These are phyloP conservation scores for Brassica incana DNA, from an alignment of 345 rosid genomes.

Conservation along the genomic window DNA sequence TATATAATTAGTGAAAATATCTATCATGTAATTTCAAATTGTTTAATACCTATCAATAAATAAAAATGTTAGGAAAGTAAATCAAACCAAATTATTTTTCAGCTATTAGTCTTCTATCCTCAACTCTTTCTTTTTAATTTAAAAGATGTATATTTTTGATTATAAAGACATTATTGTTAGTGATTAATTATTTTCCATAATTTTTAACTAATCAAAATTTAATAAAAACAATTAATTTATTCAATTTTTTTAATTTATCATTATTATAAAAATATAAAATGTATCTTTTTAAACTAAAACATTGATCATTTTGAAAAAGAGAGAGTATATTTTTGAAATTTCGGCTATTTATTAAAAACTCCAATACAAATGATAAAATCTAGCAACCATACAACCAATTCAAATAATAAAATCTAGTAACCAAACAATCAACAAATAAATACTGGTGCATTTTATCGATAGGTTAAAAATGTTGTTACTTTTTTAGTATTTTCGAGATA, in stretches of 20 bases:
- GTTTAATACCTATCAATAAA: background rate
- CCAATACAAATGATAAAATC: background rate
- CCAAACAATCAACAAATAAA: background rate
- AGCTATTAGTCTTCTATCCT: background rate
- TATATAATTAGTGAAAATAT: background rate
- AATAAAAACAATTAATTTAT: too few species aligned
- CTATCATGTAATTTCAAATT: background rate
- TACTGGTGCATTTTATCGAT: background rate
- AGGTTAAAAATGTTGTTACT: background rate
- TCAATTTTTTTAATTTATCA: background rate
- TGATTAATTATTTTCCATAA: too few species aligned
- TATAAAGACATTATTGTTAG: background rate
- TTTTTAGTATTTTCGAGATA: background rate
- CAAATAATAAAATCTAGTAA: too few species aligned
- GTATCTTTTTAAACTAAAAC: too few species aligned
- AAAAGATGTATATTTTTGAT: background rate
- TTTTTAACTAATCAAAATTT: too few species aligned
- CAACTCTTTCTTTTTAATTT: too few species aligned
- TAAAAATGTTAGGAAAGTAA: background rate
- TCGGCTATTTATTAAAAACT: background rate
- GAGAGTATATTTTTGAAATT: too few species aligned
- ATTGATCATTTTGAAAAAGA: too few species aligned
- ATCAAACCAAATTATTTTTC: background rate
- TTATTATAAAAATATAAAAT: too few species aligned
- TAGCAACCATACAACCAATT: background rate